These are phyloP conservation scores for Aureobasidium sp. DNA, from an alignment of 2,329 filamentous ascomycete genomes.

Conservation along the genomic window DNA sequence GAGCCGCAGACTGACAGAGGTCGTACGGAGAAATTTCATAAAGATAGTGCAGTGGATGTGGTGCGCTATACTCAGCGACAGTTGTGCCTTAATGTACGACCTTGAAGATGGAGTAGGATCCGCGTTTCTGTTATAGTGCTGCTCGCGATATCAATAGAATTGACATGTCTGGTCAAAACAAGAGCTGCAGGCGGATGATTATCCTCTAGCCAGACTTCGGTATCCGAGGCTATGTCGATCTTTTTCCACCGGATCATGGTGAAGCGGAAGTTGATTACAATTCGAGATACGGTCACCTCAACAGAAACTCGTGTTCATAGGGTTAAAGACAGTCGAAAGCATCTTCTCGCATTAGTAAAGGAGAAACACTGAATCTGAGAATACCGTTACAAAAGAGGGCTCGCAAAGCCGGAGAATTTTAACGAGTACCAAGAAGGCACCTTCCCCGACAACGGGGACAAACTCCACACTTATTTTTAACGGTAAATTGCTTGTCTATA, in stretches of 20 bases:
- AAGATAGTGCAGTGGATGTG: background rate
- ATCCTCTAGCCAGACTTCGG: background rate
- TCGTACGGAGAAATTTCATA: background rate
- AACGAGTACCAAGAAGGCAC: background rate
- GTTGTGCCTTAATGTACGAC: background rate
- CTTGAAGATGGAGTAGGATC: too few relatives aligned
- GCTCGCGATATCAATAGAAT: background rate
- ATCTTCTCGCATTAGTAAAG: conserved; percentile 1
- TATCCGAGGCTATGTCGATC: background rate
- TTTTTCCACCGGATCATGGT: background rate
- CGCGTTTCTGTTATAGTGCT: background rate
- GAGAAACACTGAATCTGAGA: background rate
- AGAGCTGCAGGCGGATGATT: conserved; percentile 1
- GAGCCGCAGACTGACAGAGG: background rate
- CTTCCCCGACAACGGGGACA: conserved; percentile 1
- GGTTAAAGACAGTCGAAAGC: background rate
- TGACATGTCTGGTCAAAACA: background rate
- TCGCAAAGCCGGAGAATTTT: background rate
- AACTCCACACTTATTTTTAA: conserved; percentile 11
- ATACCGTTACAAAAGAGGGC: conserved; percentile 7
- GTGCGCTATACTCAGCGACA: background rate
- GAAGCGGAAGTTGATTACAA: background rate
- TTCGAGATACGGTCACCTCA: background rate
- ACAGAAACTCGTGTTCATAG: background rate
- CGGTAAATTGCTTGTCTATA: conserved; percentile 3